These are phyloP conservation scores for Penicillium canariense DNA, from an alignment of 495 filamentous ascomycete species.

Conservation along the genomic window DNA sequence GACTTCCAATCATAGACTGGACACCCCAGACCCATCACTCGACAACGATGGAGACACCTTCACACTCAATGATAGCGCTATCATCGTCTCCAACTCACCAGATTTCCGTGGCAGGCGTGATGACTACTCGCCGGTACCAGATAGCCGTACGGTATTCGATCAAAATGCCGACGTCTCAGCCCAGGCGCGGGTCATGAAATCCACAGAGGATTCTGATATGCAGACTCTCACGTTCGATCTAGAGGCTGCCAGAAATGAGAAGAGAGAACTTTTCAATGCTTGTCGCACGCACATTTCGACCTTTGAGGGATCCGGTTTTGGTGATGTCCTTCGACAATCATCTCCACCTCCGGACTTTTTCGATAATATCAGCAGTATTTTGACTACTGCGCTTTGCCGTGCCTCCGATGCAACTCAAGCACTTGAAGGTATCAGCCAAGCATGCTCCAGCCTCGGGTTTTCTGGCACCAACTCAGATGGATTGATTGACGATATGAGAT, in stretches of 20 bases:
- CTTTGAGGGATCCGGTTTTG: constrained; percentile 34
- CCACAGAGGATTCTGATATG: constrained; percentile 23
- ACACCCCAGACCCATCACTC: background rate
- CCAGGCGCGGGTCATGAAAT: constrained; percentile 13
- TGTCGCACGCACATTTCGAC: constrained; percentile 35
- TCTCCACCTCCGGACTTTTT: constrained; percentile 43
- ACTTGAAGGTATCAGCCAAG: constrained; percentile 38
- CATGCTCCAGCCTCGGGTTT: constrained; percentile 56
- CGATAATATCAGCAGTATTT: constrained; percentile 30
- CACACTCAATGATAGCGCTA: constrained; percentile 32
- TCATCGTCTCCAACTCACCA: constrained; percentile 38
- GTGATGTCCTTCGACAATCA: constrained; percentile 29
- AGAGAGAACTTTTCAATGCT: constrained; percentile 37
- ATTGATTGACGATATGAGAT: constrained; percentile 50
- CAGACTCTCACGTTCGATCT: constrained; percentile 31
- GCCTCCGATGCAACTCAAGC: constrained; percentile 36
- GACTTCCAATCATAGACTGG: constrained; percentile 2
- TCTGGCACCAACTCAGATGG: constrained; percentile 43
- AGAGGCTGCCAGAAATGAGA: constrained; percentile 39
- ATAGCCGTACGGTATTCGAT: constrained; percentile 20
- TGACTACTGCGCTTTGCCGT: constrained; percentile 36
- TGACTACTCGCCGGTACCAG: constrained; percentile 10
- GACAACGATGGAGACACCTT: constrained; percentile 30
- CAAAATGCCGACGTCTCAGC: constrained; percentile 15
- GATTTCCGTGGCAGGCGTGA: constrained; percentile 24